Evolutionary conservation across 768 basidiomycete genomes (phyloP), one percentile per base, ranked within the genome.

Genomic region (Mycena latifolia): DNA sequence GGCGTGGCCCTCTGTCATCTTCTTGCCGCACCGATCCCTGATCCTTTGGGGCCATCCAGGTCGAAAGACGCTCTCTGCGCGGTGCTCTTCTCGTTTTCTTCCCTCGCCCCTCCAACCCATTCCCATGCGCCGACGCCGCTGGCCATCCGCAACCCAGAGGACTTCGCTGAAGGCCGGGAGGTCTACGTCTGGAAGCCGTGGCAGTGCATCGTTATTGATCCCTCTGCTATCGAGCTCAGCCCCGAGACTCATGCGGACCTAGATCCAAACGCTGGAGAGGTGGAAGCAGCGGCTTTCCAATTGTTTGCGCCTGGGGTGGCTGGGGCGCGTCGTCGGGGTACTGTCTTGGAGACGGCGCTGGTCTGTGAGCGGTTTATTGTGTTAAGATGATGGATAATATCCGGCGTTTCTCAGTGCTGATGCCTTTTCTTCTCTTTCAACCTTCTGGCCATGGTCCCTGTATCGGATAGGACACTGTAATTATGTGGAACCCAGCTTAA

Each of bases 181-280:
- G 74, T 87, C 15, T 75, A 78, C 47, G 76, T 84, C 9, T 88
- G 86, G 84, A 71, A 77, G 39, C 88, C 88, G 5, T 89, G 85
- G 85, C 79, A 83, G 4, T 69, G 74, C 2, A 43, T 81, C 14
- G 59, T 65, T 1, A 63, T 70, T 8, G 66, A 70, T 6, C 51
- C 70, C 22, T 57, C 50, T 24, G 57, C 71, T 22, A 52, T 70
- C 25, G 45, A 55, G n/a, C 41, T 29, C 10, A 50, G 50, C 22
- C 43, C 58, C 27, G 60, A 58, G 10, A 53, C 18, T 22, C 41
- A 48, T 7, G 50, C 41, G 6, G 61, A 25, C n/a, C 43, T 24
- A 47, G 55, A 57, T 45, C 12, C 28, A 14, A 29, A 12, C 18
- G 20, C 14, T 11, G 28, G 60, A 59, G 33, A 29, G 25, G 33